Percentiles rank a stretch among this genome's conserved stretches.
Evolutionary conservation across 495 filamentous ascomycete species (phyloP).

Genomic region (Neurospora sp.): DNA sequence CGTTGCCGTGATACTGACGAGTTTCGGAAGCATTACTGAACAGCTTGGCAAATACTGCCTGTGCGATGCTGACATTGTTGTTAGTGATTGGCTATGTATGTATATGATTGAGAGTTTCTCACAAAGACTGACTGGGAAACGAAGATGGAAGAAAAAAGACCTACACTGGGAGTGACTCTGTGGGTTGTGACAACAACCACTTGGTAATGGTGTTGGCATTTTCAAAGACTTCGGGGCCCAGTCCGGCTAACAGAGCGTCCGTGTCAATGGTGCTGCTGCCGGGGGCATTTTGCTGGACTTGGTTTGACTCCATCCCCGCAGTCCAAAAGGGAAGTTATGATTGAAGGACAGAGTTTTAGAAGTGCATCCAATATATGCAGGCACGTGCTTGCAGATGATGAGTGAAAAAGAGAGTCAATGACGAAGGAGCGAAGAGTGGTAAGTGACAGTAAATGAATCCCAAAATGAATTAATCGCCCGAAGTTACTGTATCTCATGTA

Average conservation of each 20-base stretch:
- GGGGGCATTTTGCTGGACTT: neutral
- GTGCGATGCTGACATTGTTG: constrained; percentile 12
- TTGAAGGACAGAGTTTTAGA: neutral
- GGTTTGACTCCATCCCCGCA: neutral
- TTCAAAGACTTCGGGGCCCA: constrained; percentile 10
- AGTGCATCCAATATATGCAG: neutral
- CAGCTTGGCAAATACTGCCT: constrained; percentile 27
- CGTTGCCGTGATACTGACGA: constrained; percentile 20
- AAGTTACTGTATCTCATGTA: neutral
- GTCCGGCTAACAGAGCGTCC: constrained; percentile 2
- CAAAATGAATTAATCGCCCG: neutral
- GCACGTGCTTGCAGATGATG: neutral
- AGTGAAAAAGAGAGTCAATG: neutral
- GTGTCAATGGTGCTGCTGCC: neutral
- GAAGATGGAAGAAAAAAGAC: neutral
- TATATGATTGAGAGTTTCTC: neutral
- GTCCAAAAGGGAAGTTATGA: neutral
- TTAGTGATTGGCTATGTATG: neutral
- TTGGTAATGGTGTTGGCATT: constrained; percentile 25
- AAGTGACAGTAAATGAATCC: neutral
- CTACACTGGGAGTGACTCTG: constrained; percentile 10
- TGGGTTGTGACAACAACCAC: constrained; percentile 17
- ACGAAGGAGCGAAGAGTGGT: neutral
- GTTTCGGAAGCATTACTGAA: constrained; percentile 36
- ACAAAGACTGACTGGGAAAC: neutral